Conservation (phyloP, 2,329 filamentous ascomycete genomes). For the Aspergillus sp. region DNA sequence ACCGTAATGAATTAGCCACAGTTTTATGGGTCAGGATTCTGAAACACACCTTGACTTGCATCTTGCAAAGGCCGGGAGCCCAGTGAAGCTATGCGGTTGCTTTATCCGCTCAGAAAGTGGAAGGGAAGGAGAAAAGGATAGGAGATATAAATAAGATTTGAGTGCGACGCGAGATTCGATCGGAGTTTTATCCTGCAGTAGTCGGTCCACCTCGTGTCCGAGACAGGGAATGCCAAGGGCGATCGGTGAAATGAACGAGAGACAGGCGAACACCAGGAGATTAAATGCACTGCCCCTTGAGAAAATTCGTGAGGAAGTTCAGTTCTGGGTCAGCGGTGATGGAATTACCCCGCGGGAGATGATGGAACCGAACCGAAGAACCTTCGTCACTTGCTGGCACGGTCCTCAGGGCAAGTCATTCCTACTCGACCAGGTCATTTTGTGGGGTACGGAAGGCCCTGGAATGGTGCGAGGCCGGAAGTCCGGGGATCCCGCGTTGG, state of each 20-base stretch:
- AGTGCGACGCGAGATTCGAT: not conserved
- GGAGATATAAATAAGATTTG: slow-evolving; percentile 3
- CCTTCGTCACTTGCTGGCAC: not conserved
- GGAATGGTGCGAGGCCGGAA: not conserved
- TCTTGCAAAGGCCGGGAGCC: slow-evolving; percentile 14
- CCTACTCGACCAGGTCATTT: not conserved
- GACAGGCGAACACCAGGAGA: not conserved
- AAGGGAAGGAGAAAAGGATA: not conserved
- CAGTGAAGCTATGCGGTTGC: not conserved
- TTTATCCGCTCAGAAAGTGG: not conserved
- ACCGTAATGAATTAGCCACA: not conserved
- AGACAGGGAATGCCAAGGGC: slow-evolving; percentile 10
- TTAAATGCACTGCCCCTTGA: not conserved
- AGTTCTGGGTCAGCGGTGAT: not conserved
- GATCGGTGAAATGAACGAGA: slow-evolving; percentile 9
- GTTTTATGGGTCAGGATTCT: too few relatives aligned
- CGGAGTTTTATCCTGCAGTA: slow-evolving; percentile 5
- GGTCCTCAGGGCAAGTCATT: not conserved
- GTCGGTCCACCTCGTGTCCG: slow-evolving; percentile 10
- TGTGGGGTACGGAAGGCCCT: not conserved
- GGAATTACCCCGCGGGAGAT: not conserved
- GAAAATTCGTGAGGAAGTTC: not conserved
- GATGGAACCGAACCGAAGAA: not conserved
- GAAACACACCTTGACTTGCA: slow-evolving; percentile 18
- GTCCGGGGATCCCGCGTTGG: slow-evolving; percentile 1